Conservation (phyloP, 805 yeast species). For the Wickerhamomyces subpelliculosus region DNA sequence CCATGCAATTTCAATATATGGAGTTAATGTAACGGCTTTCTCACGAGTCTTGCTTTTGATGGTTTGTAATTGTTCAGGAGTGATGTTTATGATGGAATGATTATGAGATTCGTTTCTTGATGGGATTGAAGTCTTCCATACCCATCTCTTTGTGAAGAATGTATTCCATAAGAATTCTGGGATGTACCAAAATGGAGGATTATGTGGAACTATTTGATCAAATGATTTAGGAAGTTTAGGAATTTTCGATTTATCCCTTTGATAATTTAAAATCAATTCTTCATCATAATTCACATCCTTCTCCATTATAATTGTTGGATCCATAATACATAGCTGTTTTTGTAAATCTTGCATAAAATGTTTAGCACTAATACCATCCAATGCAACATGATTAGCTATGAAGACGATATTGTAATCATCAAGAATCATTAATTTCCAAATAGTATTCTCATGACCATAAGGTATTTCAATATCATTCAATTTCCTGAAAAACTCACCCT, state of each 20-base stretch:
- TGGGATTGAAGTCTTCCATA: not conserved
- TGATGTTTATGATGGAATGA: not conserved
- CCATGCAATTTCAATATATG: not conserved
- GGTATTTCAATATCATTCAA: not conserved
- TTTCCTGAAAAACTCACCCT: no score
- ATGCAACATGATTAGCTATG: constrained; percentile 19
- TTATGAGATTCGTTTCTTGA: not conserved
- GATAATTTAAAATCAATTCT: not conserved
- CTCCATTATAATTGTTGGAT: not conserved
- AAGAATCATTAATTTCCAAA: not conserved
- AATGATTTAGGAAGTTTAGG: not conserved
- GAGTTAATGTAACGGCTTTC: not conserved
- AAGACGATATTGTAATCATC: constrained; percentile 6
- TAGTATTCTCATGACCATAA: not conserved
- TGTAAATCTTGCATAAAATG: constrained; percentile 19
- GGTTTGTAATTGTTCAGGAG: not conserved
- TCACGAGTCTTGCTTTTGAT: not conserved
- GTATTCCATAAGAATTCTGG: not conserved
- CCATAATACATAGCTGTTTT: constrained; percentile 3
- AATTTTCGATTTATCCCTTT: not conserved
- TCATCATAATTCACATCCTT: not conserved
- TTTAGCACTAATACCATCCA: constrained; percentile 19
- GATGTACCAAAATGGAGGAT: not conserved
- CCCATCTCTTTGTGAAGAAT: not conserved
- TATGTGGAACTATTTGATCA: not conserved